A percentile compares a stretch with the other conserved stretches of the same genome.
phyloP scores from a whole-genome alignment of 805 yeast genomes.

The Cyberlindnera euphorbiiphila region DNA sequence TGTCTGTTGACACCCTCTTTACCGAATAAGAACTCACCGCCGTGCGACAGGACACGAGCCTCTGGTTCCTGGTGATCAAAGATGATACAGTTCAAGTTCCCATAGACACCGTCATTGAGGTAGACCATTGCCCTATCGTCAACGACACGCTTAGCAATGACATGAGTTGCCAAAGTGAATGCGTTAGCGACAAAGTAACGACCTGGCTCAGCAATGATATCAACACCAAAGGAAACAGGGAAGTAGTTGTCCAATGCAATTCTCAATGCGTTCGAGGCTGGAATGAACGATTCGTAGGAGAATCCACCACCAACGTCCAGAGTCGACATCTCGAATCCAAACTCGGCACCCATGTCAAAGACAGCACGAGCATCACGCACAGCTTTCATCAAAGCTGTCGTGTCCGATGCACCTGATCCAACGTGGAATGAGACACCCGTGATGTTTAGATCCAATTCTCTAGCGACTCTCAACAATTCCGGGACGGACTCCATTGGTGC shows the following conservation, averaged over 20 bases:
- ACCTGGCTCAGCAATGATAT: constrained; percentile 90
- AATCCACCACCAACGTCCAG: constrained; percentile 97
- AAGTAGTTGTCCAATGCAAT: constrained; percentile 54
- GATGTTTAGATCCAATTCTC: constrained; percentile 56
- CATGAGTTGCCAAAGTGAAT: constrained; percentile 77
- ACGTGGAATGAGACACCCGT: constrained; percentile 93
- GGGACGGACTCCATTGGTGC: constrained; percentile 56
- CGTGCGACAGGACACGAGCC: constrained; percentile 61
- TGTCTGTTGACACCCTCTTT: constrained; percentile 27
- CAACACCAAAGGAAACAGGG: constrained; percentile 40
- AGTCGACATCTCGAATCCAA: constrained; percentile 47
- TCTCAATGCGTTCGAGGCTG: constrained; percentile 55
- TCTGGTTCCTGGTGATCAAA: constrained; percentile 85
- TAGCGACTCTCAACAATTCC: constrained; percentile 56
- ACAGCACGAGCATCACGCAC: constrained; percentile 64
- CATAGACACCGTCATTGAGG: constrained; percentile 93
- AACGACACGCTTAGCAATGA: constrained; percentile 74
- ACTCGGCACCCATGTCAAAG: constrained; percentile 52
- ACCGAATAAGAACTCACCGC: constrained; percentile 41
- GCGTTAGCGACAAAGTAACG: constrained; percentile 83
- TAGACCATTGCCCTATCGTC: constrained; percentile 64
- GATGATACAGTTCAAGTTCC: constrained; percentile 89
- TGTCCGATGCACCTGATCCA: constrained; percentile 88
- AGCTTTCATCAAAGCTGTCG: constrained; percentile 62
- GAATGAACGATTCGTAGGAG: constrained; percentile 54